Conservation (phyloP, 768 basidiomycete genomes). For the Suillus brevipes region DNA sequence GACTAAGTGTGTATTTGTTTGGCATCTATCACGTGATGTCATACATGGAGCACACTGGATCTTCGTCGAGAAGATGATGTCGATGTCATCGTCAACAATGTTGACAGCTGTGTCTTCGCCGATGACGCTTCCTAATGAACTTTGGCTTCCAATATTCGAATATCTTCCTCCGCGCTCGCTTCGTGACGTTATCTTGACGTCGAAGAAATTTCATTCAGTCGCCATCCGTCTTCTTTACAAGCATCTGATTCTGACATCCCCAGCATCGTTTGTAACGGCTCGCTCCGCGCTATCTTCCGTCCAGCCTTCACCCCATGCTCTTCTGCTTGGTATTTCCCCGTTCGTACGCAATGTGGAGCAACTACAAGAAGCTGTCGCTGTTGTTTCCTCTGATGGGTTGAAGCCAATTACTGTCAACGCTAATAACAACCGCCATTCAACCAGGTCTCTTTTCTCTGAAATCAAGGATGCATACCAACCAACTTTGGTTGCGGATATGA, state of each 20-base stretch:
- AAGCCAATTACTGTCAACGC: slow-evolving; percentile 7
- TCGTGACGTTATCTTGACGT: slow-evolving; percentile 29
- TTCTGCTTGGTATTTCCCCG: slow-evolving; percentile 4
- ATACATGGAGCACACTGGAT: too few relatives aligned
- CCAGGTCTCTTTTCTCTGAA: slow-evolving; percentile 9
- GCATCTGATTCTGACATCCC: slow-evolving; percentile 35
- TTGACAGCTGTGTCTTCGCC: not conserved
- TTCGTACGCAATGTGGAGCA: slow-evolving; percentile 24
- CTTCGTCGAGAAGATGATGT: too few relatives aligned
- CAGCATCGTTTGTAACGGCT: slow-evolving; percentile 21
- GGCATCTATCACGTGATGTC: not conserved
- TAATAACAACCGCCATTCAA: not conserved
- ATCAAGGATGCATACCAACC: slow-evolving; percentile 22
- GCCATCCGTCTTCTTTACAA: slow-evolving; percentile 19
- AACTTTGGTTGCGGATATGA: slow-evolving; percentile 23
- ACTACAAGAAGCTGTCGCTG: slow-evolving; percentile 26
- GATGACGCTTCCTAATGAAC: slow-evolving; percentile 33
- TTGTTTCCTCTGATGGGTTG: slow-evolving; percentile 19
- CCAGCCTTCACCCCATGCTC: slow-evolving; percentile 16
- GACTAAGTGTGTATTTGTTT: not conserved
- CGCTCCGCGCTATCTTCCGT: slow-evolving; percentile 10
- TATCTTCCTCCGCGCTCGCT: slow-evolving; percentile 31
- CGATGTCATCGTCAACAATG: not conserved
- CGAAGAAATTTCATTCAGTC: slow-evolving; percentile 32
- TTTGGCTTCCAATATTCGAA: slow-evolving; percentile 42